Percentiles rank a stretch among this genome's conserved stretches.
Conservation (phyloP, 805 yeast species). For the Torulaspora quercuum region DNA sequence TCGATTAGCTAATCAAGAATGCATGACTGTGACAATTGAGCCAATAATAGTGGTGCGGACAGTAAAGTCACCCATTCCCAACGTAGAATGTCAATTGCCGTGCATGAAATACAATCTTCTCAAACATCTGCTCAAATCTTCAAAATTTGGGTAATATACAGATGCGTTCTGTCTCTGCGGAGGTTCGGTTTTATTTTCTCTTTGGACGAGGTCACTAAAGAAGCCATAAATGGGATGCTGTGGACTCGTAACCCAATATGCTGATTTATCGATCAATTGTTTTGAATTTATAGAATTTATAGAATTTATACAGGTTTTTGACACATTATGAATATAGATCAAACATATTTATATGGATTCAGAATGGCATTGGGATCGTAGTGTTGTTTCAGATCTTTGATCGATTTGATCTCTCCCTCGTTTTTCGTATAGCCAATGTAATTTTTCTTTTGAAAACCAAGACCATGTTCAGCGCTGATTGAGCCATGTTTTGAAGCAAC, state of each 20-base stretch:
- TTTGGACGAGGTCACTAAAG: too few relatives aligned
- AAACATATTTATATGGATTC: constrained; percentile 92
- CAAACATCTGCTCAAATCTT: too few relatives aligned
- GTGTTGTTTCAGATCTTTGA: constrained; percentile 71
- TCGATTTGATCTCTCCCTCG: constrained; percentile 63
- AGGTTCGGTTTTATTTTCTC: too few relatives aligned
- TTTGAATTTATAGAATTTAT: too few relatives aligned
- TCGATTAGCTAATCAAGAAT: too few relatives aligned
- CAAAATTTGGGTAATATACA: too few relatives aligned
- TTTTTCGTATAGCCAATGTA: constrained; percentile 83
- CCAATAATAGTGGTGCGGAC: too few relatives aligned
- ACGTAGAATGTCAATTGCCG: too few relatives aligned
- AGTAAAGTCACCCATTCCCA: too few relatives aligned
- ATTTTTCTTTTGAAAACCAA: constrained; percentile 94
- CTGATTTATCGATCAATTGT: constrained; percentile 3
- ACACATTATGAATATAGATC: constrained; percentile 59
- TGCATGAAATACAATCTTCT: too few relatives aligned
- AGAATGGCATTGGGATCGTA: constrained; percentile 89
- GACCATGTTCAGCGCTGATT: constrained; percentile 94
- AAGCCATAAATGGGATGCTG: not conserved
- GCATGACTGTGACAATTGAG: too few relatives aligned
- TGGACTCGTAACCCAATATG: constrained; percentile 1
- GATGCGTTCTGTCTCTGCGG: too few relatives aligned
- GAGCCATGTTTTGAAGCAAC: constrained; percentile 71
- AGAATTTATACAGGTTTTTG: constrained; percentile 39